Evolutionary conservation across 345 rosid species (phyloP).

Genomic region (Corchorus olitorius): DNA sequence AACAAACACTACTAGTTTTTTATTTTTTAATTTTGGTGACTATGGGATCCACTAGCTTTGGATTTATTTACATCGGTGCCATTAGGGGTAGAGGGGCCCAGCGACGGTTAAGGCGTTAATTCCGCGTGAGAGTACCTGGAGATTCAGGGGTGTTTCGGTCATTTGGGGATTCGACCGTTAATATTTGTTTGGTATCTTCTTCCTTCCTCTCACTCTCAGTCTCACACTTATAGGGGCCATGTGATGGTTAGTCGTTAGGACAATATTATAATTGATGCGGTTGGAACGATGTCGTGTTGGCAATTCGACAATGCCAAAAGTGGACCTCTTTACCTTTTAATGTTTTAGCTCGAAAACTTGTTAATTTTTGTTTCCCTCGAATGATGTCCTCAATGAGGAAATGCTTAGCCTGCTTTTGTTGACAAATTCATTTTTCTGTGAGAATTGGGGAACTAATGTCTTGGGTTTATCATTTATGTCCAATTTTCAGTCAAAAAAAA

Average conservation of each 20-base stretch:
- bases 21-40: slow-evolving; percentile 10
- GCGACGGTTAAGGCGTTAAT: slow-evolving; percentile 78
- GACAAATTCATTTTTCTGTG: neutral
- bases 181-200: neutral
- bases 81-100: slow-evolving; percentile 46
- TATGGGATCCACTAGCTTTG: slow-evolving; percentile 1
- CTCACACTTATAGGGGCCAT: neutral
- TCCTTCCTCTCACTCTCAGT: no score
- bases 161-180: slow-evolving; percentile 33
- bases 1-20: no score
- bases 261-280: neutral
- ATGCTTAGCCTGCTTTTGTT: slow-evolving; percentile 23
- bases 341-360: neutral
- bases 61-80: slow-evolving; percentile 54
- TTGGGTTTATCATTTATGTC: no score
- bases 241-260: slow-evolving; percentile 18
- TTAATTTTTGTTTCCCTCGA: neutral
- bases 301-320: neutral
- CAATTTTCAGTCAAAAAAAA: no score
- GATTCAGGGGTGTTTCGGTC: slow-evolving; percentile 29
- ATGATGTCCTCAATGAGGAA: neutral
- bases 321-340: neutral
- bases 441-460: neutral
- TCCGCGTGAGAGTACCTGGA: slow-evolving; percentile 42
- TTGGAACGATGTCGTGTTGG: slow-evolving; percentile 7